A percentile compares a stretch with the other conserved stretches of the same genome.
Evolutionary conservation across 768 basidiomycete species (phyloP).

Genomic region (Termitomyces sp.): DNA sequence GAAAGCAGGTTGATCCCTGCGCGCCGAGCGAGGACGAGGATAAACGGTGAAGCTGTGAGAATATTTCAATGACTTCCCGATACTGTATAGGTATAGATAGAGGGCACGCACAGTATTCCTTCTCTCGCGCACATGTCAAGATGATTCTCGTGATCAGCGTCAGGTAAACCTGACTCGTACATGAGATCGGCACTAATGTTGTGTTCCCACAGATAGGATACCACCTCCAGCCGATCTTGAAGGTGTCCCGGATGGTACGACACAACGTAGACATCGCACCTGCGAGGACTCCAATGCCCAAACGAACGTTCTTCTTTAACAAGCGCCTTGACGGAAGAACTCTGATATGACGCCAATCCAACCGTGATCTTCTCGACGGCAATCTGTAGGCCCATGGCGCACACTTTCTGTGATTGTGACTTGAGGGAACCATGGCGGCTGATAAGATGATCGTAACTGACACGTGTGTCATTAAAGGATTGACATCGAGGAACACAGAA

Average conservation of each 20-base stretch:
- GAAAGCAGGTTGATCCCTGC: constrained; percentile 63
- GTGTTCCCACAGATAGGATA: constrained; percentile 72
- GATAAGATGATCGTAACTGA: constrained; percentile 73
- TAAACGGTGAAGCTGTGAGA: constrained; percentile 36
- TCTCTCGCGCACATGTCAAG: constrained; percentile 70
- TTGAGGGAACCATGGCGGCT: constrained; percentile 52
- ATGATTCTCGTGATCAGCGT: constrained; percentile 59
- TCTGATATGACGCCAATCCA: constrained; percentile 66
- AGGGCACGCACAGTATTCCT: constrained; percentile 67
- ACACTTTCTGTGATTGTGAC: constrained; percentile 46
- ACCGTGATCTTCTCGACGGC: constrained; percentile 73
- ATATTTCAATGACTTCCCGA: neutral
- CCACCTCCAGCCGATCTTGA: constrained; percentile 74
- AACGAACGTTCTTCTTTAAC: constrained; percentile 80
- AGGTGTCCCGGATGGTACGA: constrained; percentile 73
- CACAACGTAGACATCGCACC: constrained; percentile 84
- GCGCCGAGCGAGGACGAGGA: constrained; percentile 46
- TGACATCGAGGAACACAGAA: neutral
- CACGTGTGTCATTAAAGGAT: neutral
- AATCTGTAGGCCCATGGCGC: constrained; percentile 73
- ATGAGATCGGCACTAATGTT: constrained; percentile 84
- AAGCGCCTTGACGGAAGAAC: constrained; percentile 59
- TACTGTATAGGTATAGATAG: neutral
- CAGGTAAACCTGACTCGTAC: constrained; percentile 71
- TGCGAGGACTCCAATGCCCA: constrained; percentile 85